These are phyloP conservation scores for Cucumis sativus DNA, from an alignment of 306 rosid genomes.

Conservation along the genomic window DNA sequence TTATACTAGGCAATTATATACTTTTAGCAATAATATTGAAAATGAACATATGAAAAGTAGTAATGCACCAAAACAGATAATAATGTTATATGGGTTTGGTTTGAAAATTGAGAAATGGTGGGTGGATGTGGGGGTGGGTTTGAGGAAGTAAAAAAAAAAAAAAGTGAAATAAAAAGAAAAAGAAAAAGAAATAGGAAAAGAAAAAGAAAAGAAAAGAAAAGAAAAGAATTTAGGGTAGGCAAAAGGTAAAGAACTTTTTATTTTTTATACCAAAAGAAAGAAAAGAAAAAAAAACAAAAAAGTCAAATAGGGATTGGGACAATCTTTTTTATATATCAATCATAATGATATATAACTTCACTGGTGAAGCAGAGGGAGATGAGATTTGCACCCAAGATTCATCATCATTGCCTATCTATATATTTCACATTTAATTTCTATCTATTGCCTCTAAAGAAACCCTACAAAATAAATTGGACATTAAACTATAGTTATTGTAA, in stretches of 20 bases:
- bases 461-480: conserved; percentile 14
- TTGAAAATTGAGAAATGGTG: conserved; percentile 60
- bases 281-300: conserved; percentile 5
- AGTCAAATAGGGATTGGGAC: conserved; percentile 56
- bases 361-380: conserved; percentile 37
- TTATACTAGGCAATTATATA: not conserved
- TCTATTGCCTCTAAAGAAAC: conserved; percentile 25
- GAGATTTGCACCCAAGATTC: conserved; percentile 78
- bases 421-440: conserved; percentile 8
- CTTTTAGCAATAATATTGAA: not conserved
- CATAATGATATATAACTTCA: conserved; percentile 53
- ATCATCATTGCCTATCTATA: conserved; percentile 58
- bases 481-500: no score
- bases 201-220: not conserved
- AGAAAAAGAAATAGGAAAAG: not conserved
- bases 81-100: conserved; percentile 44
- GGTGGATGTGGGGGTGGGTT: conserved; percentile 53
- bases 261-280: not conserved
- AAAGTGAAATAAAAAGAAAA: not conserved
- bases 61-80: conserved; percentile 19
- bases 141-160: conserved; percentile 6
- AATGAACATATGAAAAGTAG: not conserved
- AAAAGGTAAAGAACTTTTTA: conserved; percentile 1
- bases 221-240: not conserved
- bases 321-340: conserved; percentile 27